phyloP scores from a whole-genome alignment of 2,329 filamentous ascomycete species.

The Xylaria digitata region DNA sequence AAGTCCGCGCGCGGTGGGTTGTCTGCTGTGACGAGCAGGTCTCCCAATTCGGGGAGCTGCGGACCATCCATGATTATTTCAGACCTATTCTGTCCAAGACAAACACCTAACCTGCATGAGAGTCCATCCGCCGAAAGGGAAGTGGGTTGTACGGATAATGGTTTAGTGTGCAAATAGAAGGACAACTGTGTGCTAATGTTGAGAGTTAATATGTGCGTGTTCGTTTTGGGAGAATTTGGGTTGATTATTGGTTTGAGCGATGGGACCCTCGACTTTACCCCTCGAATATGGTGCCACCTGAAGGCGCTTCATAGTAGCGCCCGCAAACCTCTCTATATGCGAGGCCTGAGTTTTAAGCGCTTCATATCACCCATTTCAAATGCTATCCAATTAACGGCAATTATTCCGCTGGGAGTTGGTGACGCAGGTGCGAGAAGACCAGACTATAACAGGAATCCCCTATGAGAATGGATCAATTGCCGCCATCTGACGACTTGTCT shows the following conservation, averaged over 20 bases:
- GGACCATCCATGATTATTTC: constrained; percentile 28
- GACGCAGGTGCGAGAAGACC: not conserved
- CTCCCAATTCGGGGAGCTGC: constrained; percentile 33
- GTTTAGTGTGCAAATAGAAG: too few species aligned
- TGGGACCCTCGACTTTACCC: not conserved
- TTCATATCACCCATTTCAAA: not conserved
- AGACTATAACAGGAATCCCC: not conserved
- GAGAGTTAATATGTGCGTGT: not conserved
- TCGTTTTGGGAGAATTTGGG: not conserved
- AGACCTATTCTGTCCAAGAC: not conserved
- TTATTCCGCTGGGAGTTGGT: not conserved
- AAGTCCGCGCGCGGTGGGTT: constrained; percentile 46
- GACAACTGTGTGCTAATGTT: too few species aligned
- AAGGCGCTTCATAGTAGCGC: not conserved
- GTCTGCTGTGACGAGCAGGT: constrained; percentile 45
- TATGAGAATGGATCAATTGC: not conserved
- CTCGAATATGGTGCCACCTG: not conserved
- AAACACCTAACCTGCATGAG: not conserved
- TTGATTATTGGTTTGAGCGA: not conserved
- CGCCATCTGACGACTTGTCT: not conserved
- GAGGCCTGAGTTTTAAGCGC: not conserved
- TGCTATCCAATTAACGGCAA: not conserved
- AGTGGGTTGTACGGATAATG: too few species aligned
- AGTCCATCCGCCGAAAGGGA: too few species aligned
- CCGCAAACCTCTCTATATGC: not conserved